These are phyloP conservation scores for Berberis vulgaris DNA, from an alignment of 164 flowering plant species.

Conservation along the genomic window DNA sequence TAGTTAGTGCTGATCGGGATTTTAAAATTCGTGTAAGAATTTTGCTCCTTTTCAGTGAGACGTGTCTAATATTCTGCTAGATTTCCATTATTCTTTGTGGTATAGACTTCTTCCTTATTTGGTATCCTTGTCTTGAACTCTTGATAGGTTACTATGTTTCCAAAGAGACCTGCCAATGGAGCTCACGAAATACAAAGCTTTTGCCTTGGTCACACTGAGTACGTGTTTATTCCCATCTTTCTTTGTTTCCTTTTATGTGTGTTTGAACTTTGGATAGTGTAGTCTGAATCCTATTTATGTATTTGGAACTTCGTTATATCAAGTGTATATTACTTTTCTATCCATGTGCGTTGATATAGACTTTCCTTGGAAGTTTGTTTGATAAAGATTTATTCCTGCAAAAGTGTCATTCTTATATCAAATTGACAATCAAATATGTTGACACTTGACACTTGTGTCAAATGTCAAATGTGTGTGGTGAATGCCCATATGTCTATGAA, in stretches of 20 bases:
- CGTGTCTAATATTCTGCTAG: not conserved
- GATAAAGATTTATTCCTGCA: too few species aligned
- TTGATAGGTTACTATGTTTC: conserved; percentile 76
- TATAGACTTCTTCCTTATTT: not conserved
- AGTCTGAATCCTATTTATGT: too few species aligned
- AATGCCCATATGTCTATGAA: too few species aligned
- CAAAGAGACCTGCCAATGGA: conserved; percentile 62
- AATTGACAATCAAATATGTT: too few species aligned
- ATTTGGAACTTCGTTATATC: too few species aligned
- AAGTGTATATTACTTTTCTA: too few species aligned
- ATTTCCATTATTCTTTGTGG: not conserved
- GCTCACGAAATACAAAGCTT: conserved; percentile 93
- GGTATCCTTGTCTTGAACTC: not conserved
- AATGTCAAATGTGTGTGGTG: too few species aligned
- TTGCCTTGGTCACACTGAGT: conserved; percentile 97
- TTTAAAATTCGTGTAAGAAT: conserved; percentile 83
- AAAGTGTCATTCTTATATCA: too few species aligned
- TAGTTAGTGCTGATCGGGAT: conserved; percentile 92
- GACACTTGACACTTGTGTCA: too few species aligned
- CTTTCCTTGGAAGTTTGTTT: too few species aligned
- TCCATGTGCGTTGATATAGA: too few species aligned
- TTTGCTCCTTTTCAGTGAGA: not conserved
- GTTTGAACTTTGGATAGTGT: too few species aligned
- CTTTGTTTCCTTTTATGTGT: not conserved
- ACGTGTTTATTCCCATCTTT: conserved; percentile 17